These are phyloP conservation scores for Setomelanomma holmii DNA, from an alignment of 2,329 filamentous ascomycete species.

Conservation along the genomic window DNA sequence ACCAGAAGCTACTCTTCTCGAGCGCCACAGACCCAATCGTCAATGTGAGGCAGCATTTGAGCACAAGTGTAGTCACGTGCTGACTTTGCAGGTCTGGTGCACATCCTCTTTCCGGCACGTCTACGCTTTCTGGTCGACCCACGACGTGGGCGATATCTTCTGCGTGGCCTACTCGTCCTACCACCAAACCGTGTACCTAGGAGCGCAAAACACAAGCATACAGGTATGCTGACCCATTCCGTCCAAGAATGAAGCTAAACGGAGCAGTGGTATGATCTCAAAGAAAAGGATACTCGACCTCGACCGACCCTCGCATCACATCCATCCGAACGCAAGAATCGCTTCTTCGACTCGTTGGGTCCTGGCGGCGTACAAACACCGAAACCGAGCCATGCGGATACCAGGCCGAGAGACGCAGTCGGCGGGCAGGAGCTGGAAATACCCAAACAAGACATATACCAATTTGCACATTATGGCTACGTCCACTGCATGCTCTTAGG, in stretches of 20 bases:
- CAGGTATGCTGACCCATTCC: conserved; percentile 58
- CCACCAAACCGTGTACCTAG: conserved; percentile 84
- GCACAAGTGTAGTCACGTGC: neutral
- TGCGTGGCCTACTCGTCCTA: conserved; percentile 86
- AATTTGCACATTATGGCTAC: conserved; percentile 95
- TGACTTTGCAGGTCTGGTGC: conserved; percentile 65
- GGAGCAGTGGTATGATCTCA: conserved; percentile 77
- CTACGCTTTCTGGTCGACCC: conserved; percentile 89
- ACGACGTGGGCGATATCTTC: conserved; percentile 95
- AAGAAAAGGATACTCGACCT: conserved; percentile 66
- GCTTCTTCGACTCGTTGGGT: conserved; percentile 91
- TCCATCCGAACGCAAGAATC: conserved; percentile 77
- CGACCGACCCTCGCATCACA: conserved; percentile 71
- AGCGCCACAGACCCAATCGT: conserved; percentile 92
- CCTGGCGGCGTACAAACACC: conserved; percentile 83
- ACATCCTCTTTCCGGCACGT: conserved; percentile 76
- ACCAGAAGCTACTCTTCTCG: conserved; percentile 81
- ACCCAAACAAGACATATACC: conserved; percentile 77
- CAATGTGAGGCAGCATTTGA: conserved; percentile 64
- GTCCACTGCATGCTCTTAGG: conserved; percentile 95
- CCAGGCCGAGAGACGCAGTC: conserved; percentile 55
- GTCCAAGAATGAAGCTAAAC: neutral
- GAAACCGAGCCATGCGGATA: conserved; percentile 66
- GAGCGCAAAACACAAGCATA: conserved; percentile 91
- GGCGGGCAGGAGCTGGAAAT: conserved; percentile 79